Evolutionary conservation across 2,329 filamentous ascomycete genomes (phyloP), one percentile per base, ranked within the genome.

Genomic region (Didymosphaeria variabile): DNA sequence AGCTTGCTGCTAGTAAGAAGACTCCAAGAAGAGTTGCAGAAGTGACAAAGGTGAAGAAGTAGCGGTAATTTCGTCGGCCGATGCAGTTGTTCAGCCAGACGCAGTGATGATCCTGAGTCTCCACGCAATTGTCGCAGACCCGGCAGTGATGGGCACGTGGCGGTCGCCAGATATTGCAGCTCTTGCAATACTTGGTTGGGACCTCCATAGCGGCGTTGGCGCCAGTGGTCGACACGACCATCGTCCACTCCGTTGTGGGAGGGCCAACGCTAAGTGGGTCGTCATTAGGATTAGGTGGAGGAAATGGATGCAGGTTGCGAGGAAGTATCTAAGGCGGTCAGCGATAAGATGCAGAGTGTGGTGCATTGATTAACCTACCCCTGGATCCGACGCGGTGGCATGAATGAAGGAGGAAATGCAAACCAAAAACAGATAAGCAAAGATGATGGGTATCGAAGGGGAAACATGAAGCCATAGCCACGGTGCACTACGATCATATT

Each of bases 21-120:
- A 93, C 74, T 0, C 90, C 86, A 19, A 97, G 84, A 36, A 97
- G 67, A 0, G 92, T 93, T n/a, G 88, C 88, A 15, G 90, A 88
- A 57, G 88, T 88, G 66, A 99, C 89, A 79, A 97, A 99, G 12
- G 91, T 87, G 77, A 98, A 97, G 80, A 99, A 99, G 79, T 94
- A 98, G 65, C 95, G 92, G 81, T 99, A 99, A 81, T 99, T 99
- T 71, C 95, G 92, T 67, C 94, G 90, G 46, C 95, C 95, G 53
- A 99, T 91, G 71, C 95, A 99, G 78, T 99, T 99, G 81, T 99
- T 99, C 65, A 99, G 87, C 95, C 95, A 99, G 17, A 98, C 94
- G 73, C 95, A 99, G 79, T 99, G 95, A 74, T 99, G 95, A 74
- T 99, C 95, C 68, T 97, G 93, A 0, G 93, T 97, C 79, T 99